Evolutionary conservation across 2,329 filamentous ascomycete genomes (phyloP).

Genomic region (Thermochaetoides dissita): DNA sequence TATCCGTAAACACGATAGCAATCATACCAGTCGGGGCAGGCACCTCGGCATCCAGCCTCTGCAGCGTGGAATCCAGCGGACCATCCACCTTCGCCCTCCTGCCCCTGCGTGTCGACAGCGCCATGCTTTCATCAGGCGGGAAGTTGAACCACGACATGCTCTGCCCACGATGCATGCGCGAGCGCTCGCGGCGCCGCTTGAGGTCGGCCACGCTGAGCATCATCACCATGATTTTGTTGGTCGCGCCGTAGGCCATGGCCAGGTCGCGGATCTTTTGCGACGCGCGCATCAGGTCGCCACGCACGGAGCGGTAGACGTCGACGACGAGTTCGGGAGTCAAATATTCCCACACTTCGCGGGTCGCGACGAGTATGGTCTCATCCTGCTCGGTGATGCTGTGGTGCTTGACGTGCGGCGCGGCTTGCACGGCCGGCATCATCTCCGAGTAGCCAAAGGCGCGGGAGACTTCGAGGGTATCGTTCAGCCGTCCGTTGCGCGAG

Average conservation of each 20-base stretch:
- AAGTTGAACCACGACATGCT: conserved; percentile 76
- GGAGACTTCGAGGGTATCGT: conserved; percentile 82
- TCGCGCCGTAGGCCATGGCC: conserved; percentile 88
- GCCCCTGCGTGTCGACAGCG: conserved; percentile 39
- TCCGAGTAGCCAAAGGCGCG: conserved; percentile 91
- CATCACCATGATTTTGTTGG: conserved; percentile 97
- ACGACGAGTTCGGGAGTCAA: conserved; percentile 80
- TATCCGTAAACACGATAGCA: conserved; percentile 93
- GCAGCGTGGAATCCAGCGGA: conserved; percentile 73
- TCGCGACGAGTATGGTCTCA: conserved; percentile 85
- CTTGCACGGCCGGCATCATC: conserved; percentile 82
- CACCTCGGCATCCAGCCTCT: conserved; percentile 77
- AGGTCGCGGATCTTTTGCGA: conserved; percentile 89
- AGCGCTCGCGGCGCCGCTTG: conserved; percentile 66
- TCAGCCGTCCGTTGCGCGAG: conserved; percentile 83
- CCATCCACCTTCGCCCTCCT: conserved; percentile 49
- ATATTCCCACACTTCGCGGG: conserved; percentile 89
- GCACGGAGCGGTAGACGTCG: conserved; percentile 77
- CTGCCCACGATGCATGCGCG: conserved; percentile 57
- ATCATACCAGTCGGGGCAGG: conserved; percentile 82
- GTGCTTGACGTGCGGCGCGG: conserved; percentile 70
- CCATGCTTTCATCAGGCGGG: conserved; percentile 49
- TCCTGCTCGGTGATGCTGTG: conserved; percentile 73
- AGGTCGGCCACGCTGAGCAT: conserved; percentile 87
- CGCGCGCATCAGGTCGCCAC: conserved; percentile 82